Percentiles rank a stretch among this genome's conserved stretches.
phyloP scores from a whole-genome alignment of 2,329 filamentous ascomycete genomes.

The Cladosporium sp. region DNA sequence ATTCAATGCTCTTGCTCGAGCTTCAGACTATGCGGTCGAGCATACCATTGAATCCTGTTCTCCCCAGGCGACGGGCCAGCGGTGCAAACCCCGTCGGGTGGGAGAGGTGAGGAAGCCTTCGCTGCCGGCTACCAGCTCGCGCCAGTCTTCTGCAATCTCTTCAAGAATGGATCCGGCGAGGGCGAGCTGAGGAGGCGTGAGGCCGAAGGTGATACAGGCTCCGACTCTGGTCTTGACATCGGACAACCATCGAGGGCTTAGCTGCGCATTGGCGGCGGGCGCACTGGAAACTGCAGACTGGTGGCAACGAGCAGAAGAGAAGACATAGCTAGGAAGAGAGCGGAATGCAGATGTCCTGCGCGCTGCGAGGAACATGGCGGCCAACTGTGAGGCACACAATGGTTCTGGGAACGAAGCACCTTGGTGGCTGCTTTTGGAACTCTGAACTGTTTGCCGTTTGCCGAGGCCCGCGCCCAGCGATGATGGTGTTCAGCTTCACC shows the following conservation, averaged over 20 bases:
- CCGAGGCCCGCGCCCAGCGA: background rate
- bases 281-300: slow-evolving; percentile 9
- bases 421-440: background rate
- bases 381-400: background rate
- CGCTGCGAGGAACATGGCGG: background rate
- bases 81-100: slow-evolving; percentile 58
- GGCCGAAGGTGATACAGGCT: slow-evolving; percentile 71
- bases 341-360: background rate
- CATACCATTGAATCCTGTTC: slow-evolving; percentile 68
- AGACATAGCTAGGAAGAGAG: background rate
- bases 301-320: slow-evolving; percentile 1
- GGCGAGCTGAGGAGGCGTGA: slow-evolving; percentile 53
- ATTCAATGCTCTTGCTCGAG: background rate
- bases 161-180: slow-evolving; percentile 58
- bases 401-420: background rate
- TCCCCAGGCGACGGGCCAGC: slow-evolving; percentile 72
- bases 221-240: slow-evolving; percentile 64
- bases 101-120: slow-evolving; percentile 69
- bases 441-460: background rate
- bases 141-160: slow-evolving; percentile 63
- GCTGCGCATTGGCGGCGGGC: slow-evolving; percentile 25
- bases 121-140: slow-evolving; percentile 65
- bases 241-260: slow-evolving; percentile 63
- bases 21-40: slow-evolving; percentile 11
- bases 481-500: slow-evolving; percentile 1